Conservation (phyloP, 2,329 filamentous ascomycete genomes). For the Beauveria brongniartii region DNA sequence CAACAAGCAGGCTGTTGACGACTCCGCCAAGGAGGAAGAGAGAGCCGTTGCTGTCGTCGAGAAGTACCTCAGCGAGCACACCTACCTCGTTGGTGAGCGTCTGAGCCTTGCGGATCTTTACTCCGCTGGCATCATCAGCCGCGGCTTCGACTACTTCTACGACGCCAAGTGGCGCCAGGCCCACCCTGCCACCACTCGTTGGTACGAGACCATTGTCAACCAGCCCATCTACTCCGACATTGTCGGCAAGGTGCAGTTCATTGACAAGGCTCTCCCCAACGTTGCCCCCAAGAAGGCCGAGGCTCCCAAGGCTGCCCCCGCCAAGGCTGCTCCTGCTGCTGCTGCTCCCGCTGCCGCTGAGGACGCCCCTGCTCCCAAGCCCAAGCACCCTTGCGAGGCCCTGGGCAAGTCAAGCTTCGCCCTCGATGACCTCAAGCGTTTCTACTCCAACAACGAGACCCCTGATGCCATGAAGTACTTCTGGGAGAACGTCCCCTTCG, state of each 20-base stretch:
- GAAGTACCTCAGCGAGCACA: constrained; percentile 83
- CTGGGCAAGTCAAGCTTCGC: constrained; percentile 73
- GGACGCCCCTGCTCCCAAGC: constrained; percentile 57
- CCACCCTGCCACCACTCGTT: constrained; percentile 82
- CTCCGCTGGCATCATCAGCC: constrained; percentile 66
- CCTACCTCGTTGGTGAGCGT: constrained; percentile 95
- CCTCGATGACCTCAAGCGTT: constrained; percentile 97
- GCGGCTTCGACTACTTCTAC: constrained; percentile 90
- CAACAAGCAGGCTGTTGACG: constrained; percentile 97
- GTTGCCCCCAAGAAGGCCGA: constrained; percentile 68
- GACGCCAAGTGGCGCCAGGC: constrained; percentile 79
- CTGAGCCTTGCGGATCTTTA: constrained; percentile 95
- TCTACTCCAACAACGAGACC: constrained; percentile 95
- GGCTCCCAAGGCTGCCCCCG: constrained; percentile 52
- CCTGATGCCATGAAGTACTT: constrained; percentile 87
- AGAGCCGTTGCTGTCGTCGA: constrained; percentile 69
- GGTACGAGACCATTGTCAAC: constrained; percentile 91
- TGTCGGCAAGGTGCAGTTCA: constrained; percentile 64
- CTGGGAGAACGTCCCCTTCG: constrained; percentile 91
- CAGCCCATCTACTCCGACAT: constrained; percentile 85
- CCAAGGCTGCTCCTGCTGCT: constrained; percentile 25
- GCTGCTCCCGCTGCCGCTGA: constrained; percentile 29
- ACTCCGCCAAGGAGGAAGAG: constrained; percentile 59
- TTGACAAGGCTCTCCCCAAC: constrained; percentile 70
- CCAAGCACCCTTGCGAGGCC: constrained; percentile 91